A percentile compares a stretch with the other conserved stretches of the same genome.
These are phyloP conservation scores for Rhizopogon rudus DNA, from an alignment of 768 basidiomycete genomes.

Conservation along the genomic window DNA sequence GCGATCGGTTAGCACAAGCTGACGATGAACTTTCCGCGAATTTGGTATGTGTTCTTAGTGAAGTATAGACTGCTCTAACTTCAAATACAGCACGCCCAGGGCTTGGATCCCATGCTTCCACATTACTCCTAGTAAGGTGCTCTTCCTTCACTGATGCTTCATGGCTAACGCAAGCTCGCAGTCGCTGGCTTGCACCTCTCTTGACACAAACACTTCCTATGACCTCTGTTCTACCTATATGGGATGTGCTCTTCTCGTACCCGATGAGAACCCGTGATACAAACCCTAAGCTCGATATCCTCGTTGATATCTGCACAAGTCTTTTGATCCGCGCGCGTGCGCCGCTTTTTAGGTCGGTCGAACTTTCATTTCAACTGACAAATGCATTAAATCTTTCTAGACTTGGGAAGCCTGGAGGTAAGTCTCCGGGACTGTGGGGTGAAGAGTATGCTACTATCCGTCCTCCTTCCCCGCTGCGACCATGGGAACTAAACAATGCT, in stretches of 20 bases:
- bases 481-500: slow-evolving; percentile 54
- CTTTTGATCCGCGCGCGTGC: slow-evolving; percentile 59
- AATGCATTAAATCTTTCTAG: slow-evolving; percentile 27
- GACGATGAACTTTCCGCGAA: slow-evolving; percentile 57
- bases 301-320: slow-evolving; percentile 66
- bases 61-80: background rate
- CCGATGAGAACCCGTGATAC: slow-evolving; percentile 45
- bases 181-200: slow-evolving; percentile 72
- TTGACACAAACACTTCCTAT: slow-evolving; percentile 72
- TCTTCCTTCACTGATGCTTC: background rate
- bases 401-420: slow-evolving; percentile 43
- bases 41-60: slow-evolving; percentile 38
- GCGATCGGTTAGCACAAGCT: slow-evolving; percentile 54
- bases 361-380: slow-evolving; percentile 2
- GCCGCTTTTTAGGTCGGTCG: slow-evolving; percentile 48
- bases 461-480: slow-evolving; percentile 39
- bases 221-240: slow-evolving; percentile 50
- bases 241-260: slow-evolving; percentile 69
- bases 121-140: slow-evolving; percentile 74
- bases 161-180: slow-evolving; percentile 20
- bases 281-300: slow-evolving; percentile 60
- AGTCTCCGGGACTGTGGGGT: slow-evolving; percentile 48
- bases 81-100: slow-evolving; percentile 46
- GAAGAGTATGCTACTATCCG: slow-evolving; percentile 34
- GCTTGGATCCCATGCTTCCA: slow-evolving; percentile 65